Conservation (phyloP, 345 rosid genomes). For the Eucalyptus camaldulensis region DNA sequence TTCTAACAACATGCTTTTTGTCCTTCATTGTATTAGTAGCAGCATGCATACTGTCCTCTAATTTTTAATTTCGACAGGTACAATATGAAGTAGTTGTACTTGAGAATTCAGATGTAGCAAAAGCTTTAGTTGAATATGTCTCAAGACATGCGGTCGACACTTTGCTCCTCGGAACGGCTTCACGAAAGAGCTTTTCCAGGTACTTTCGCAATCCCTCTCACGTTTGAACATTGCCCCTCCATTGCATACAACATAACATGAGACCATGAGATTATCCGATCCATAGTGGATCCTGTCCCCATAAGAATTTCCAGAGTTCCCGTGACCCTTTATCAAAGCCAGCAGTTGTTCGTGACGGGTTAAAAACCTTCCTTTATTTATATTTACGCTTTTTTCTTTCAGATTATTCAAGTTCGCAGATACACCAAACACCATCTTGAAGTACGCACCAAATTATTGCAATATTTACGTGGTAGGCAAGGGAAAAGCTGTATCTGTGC, state of each 20-base stretch:
- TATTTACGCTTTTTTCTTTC: background rate
- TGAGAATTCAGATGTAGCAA: conserved; percentile 50
- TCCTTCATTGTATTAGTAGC: background rate
- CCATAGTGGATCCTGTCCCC: background rate
- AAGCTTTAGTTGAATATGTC: conserved; percentile 43
- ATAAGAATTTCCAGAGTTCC: background rate
- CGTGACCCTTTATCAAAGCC: background rate
- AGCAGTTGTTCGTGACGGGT: background rate
- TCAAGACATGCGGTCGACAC: conserved; percentile 22
- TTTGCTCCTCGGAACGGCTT: conserved; percentile 35
- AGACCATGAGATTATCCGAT: background rate
- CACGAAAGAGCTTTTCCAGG: conserved; percentile 45
- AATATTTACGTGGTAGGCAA: conserved; percentile 43
- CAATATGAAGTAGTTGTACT: conserved; percentile 34
- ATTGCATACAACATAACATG: background rate
- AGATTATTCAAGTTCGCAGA: conserved; percentile 51
- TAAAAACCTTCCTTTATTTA: background rate
- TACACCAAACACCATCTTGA: conserved; percentile 31
- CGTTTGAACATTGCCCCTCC: background rate
- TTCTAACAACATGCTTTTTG: background rate
- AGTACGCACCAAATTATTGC: conserved; percentile 67
- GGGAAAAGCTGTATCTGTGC: conserved; percentile 25
- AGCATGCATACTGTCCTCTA: background rate
- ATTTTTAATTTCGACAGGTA: conserved; percentile 12
- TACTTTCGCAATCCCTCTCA: background rate